phyloP scores from a whole-genome alignment of 148 eudicot species.

The Rhododendron kiyosumense region DNA sequence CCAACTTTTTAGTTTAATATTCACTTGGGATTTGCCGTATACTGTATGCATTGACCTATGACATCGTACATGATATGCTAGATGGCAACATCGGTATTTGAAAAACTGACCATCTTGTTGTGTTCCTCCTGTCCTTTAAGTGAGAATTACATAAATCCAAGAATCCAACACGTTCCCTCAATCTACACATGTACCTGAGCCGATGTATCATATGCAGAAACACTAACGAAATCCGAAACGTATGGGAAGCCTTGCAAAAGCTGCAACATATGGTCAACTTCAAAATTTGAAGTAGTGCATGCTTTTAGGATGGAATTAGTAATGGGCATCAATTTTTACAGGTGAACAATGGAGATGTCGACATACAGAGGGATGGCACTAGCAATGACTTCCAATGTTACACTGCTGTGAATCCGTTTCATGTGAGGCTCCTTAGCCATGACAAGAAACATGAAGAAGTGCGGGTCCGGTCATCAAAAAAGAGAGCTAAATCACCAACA shows the following conservation, averaged over 20 bases:
- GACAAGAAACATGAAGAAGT: conserved; percentile 37
- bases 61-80: background rate
- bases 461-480: conserved; percentile 45
- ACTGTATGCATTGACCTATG: background rate
- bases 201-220: background rate
- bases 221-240: background rate
- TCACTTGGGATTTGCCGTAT: background rate
- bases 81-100: background rate
- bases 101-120: background rate
- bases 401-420: conserved; percentile 58
- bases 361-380: conserved; percentile 36
- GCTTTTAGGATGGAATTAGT: background rate
- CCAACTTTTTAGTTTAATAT: background rate
- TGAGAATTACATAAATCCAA: background rate
- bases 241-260: background rate
- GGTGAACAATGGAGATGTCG: conserved; percentile 81
- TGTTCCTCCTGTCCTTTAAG: background rate
- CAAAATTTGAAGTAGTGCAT: background rate
- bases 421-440: conserved; percentile 47
- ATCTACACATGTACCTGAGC: background rate
- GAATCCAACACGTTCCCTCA: background rate
- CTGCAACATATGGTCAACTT: background rate
- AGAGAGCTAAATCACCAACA: conserved; percentile 56
- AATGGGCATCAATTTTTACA: conserved; percentile 16
- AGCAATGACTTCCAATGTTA: conserved; percentile 44